Conservation (phyloP, 1,284 basidiomycete genomes). For the Trametes polyzona region DNA sequence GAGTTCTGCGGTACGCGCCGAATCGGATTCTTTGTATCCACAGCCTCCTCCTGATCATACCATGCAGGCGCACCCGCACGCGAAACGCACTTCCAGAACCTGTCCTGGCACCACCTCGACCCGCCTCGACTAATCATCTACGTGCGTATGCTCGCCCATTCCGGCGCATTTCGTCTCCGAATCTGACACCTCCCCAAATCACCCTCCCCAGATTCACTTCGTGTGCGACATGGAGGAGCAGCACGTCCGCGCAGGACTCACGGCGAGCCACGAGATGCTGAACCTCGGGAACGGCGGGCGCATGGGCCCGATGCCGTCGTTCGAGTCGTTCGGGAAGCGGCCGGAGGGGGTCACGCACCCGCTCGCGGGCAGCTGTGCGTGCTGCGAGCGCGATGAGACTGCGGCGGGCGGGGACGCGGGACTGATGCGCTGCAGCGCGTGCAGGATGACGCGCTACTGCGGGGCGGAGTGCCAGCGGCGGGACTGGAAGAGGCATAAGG, state of each 20-base stretch:
- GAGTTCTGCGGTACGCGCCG: slow-evolving; percentile 14
- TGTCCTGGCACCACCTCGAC: slow-evolving; percentile 4
- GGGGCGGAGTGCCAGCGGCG: slow-evolving; percentile 18
- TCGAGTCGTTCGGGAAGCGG: not conserved
- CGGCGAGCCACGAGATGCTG: not conserved
- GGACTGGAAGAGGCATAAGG: slow-evolving; percentile 23
- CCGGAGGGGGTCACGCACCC: slow-evolving; percentile 6
- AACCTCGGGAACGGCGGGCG: not conserved
- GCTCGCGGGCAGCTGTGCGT: slow-evolving; percentile 20
- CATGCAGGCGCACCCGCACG: slow-evolving; percentile 4
- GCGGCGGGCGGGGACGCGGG: not conserved
- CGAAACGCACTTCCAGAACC: slow-evolving; percentile 5
- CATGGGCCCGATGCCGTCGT: not conserved
- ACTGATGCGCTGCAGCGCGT: slow-evolving; percentile 17
- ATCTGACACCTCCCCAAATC: not conserved
- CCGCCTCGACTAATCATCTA: slow-evolving; percentile 5
- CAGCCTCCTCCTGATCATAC: no score
- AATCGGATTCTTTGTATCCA: not conserved
- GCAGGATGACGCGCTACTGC: slow-evolving; percentile 20
- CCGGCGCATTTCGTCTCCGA: not conserved
- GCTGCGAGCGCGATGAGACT: slow-evolving; percentile 19
- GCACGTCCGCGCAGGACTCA: slow-evolving; percentile 16
- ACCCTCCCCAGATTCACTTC: not conserved
- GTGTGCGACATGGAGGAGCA: slow-evolving; percentile 5
- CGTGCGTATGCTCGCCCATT: not conserved